Evolutionary conservation across 192 early-diverging fungal species (phyloP).

Genomic region (Entomortierella beljakovae): DNA sequence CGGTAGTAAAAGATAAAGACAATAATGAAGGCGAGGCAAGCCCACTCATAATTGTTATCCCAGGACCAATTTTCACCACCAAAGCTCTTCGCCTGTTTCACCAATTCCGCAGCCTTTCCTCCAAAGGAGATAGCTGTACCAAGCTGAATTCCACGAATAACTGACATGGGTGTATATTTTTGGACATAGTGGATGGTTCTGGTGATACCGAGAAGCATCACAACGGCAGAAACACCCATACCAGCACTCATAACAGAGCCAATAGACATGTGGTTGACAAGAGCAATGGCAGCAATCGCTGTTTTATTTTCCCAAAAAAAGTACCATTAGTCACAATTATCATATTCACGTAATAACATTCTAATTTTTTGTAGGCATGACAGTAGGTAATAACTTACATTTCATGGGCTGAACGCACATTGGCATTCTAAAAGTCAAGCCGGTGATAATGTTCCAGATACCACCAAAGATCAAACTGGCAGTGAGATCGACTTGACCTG

Average conservation of each 20-base stretch:
- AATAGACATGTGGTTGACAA: conserved; percentile 75
- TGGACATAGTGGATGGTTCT: conserved; percentile 75
- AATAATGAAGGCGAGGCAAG: conserved; percentile 72
- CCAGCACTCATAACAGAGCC: conserved; percentile 78
- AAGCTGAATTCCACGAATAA: conserved; percentile 84
- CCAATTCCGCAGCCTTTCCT: conserved; percentile 74
- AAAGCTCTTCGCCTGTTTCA: conserved; percentile 65
- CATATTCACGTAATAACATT: not conserved
- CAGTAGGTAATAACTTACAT: conserved; percentile 77
- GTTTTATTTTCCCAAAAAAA: too few relatives aligned
- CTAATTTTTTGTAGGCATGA: not conserved
- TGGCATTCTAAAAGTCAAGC: conserved; percentile 81
- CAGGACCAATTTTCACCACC: conserved; percentile 66
- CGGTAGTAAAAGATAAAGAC: conserved; percentile 75
- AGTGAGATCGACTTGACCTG: conserved; percentile 80
- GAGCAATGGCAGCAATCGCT: conserved; percentile 85
- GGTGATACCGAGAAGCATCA: conserved; percentile 76
- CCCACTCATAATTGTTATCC: conserved; percentile 83
- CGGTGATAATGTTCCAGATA: conserved; percentile 87
- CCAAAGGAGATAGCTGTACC: conserved; percentile 80
- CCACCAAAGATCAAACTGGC: conserved; percentile 89
- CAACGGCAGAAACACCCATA: conserved; percentile 71
- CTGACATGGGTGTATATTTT: conserved; percentile 74
- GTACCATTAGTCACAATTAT: conserved; percentile 1
- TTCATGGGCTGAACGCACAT: conserved; percentile 97